These are phyloP conservation scores for Hymenoscyphus albidus DNA, from an alignment of 2,329 filamentous ascomycete genomes.

Conservation along the genomic window DNA sequence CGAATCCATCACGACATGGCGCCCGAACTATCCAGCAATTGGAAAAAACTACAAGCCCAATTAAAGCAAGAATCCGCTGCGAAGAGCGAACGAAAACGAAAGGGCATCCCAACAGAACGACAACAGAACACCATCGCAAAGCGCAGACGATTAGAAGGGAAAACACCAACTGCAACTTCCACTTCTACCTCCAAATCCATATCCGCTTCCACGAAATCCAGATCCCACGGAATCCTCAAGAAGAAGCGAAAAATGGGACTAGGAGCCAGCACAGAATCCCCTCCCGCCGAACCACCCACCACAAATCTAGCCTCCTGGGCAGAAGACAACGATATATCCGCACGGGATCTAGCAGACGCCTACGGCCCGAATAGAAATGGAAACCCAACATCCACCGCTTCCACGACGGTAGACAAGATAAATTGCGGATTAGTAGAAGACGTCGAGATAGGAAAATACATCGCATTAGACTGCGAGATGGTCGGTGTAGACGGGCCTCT, in stretches of 20 bases:
- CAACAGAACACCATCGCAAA: slow-evolving; percentile 34
- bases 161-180: slow-evolving; percentile 7
- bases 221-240: not conserved
- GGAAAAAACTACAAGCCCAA: slow-evolving; percentile 71
- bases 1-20: slow-evolving; percentile 28
- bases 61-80: slow-evolving; percentile 42
- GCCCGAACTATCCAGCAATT: slow-evolving; percentile 60
- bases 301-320: slow-evolving; percentile 58
- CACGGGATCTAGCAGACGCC: slow-evolving; percentile 57
- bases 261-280: slow-evolving; percentile 46
- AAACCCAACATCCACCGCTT: slow-evolving; percentile 37
- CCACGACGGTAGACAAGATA: slow-evolving; percentile 46
- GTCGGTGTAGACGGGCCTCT: slow-evolving; percentile 75
- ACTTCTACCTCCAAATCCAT: not conserved
- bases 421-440: slow-evolving; percentile 61
- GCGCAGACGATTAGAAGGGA: slow-evolving; percentile 32
- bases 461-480: slow-evolving; percentile 97
- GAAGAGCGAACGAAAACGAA: slow-evolving; percentile 34
- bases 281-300: slow-evolving; percentile 39
- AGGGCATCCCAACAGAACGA: slow-evolving; percentile 30
- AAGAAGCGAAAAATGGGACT: slow-evolving; percentile 49
- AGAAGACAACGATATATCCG: slow-evolving; percentile 56
- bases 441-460: slow-evolving; percentile 77
- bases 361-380: slow-evolving; percentile 52
- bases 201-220: not conserved